These are phyloP conservation scores for Nitzschia putrida DNA, from an alignment of 108 stramenopile species.

Conservation along the genomic window DNA sequence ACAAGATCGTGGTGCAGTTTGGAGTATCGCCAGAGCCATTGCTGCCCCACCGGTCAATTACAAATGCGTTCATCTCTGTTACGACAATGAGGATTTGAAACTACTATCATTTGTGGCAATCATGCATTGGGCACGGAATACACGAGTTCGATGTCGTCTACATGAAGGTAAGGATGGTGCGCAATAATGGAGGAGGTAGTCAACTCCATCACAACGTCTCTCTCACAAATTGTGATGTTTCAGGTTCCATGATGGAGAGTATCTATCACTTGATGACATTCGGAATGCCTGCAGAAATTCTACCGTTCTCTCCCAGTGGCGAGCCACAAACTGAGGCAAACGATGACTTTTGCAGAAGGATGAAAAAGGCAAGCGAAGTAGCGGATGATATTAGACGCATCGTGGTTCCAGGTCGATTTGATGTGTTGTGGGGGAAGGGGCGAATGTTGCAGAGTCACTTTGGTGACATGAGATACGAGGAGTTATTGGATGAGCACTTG, in stretches of 20 bases:
- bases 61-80: constrained; percentile 12
- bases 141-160: neutral
- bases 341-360: constrained; percentile 17
- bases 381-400: constrained; percentile 6
- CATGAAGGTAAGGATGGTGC: neutral
- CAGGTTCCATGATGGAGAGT: constrained; percentile 15
- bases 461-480: constrained; percentile 20
- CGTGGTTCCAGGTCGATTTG: constrained; percentile 16
- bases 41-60: no score
- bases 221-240: neutral
- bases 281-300: constrained; percentile 14
- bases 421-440: constrained; percentile 36
- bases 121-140: neutral
- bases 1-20: neutral
- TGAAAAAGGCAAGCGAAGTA: constrained; percentile 10
- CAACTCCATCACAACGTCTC: neutral
- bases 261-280: constrained; percentile 21
- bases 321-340: constrained; percentile 15
- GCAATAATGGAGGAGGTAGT: neutral
- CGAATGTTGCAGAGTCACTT: constrained; percentile 25
- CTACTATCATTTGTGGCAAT: neutral
- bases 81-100: neutral
- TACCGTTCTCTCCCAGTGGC: constrained; percentile 7
- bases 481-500: neutral
- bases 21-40: constrained; percentile 1